phyloP scores from a whole-genome alignment of 2,329 filamentous ascomycete genomes.

The Phialophora tarda region DNA sequence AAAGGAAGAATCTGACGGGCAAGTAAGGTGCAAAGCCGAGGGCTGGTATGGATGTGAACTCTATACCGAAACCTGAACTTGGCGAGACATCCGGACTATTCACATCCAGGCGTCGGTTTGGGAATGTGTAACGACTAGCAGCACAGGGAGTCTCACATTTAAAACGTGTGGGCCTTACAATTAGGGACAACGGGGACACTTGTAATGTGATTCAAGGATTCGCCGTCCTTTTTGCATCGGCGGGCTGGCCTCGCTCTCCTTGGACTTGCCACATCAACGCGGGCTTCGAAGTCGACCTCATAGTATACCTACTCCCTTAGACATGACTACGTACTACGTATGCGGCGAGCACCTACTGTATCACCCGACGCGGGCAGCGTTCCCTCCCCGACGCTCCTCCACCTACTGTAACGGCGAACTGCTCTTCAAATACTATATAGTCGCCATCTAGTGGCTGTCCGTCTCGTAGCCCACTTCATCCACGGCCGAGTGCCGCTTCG shows the following conservation, averaged over 20 bases:
- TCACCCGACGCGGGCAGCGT: too few relatives aligned
- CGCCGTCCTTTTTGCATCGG: neutral
- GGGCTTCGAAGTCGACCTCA: neutral
- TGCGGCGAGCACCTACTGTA: neutral
- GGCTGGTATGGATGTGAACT: neutral
- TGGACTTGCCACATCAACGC: neutral
- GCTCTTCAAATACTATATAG: too few relatives aligned
- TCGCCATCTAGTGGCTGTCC: too few relatives aligned
- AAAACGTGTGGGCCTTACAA: neutral
- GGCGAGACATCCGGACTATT: neutral
- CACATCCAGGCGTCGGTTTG: neutral
- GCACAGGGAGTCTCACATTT: neutral
- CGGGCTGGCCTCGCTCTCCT: neutral
- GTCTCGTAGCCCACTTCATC: too few relatives aligned
- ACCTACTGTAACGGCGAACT: too few relatives aligned
- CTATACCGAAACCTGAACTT: neutral
- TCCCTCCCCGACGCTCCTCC: too few relatives aligned
- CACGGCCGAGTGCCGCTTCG: too few relatives aligned
- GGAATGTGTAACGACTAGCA: slow-evolving; percentile 1
- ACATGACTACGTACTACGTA: neutral
- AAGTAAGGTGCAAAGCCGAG: slow-evolving; percentile 40
- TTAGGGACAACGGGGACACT: neutral
- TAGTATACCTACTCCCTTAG: neutral
- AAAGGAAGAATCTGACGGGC: slow-evolving; percentile 57
- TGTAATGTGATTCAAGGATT: neutral